Conservation (phyloP, 75 land plant genomes). For the Larix kaempferi region DNA sequence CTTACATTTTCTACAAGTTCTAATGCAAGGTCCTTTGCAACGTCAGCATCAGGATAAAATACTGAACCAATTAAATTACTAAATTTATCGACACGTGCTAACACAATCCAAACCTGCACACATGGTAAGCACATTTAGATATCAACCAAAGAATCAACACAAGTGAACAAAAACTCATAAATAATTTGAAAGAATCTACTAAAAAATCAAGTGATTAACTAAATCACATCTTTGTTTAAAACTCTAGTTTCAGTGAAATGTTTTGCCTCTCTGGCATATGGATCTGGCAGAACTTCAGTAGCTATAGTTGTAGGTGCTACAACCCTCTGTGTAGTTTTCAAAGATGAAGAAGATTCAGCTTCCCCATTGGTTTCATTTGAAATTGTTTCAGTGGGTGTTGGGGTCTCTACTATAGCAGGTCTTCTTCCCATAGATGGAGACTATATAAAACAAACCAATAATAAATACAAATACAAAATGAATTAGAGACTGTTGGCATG, state of each 20-base stretch:
- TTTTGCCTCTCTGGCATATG: too few relatives aligned
- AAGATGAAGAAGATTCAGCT: too few relatives aligned
- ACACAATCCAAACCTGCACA: too few relatives aligned
- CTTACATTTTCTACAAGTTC: too few relatives aligned
- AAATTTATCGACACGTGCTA: too few relatives aligned
- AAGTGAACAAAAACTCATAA: background rate
- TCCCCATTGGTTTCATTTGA: too few relatives aligned
- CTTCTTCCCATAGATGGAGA: conserved; percentile 98
- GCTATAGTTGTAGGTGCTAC: conserved; percentile 53
- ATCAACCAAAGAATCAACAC: too few relatives aligned
- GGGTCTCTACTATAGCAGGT: conserved; percentile 22
- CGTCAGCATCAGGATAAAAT: conserved; percentile 79
- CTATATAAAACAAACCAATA: conserved; percentile 33
- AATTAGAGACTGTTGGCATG: background rate
- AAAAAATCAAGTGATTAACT: background rate
- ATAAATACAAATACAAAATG: background rate
- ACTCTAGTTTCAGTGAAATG: too few relatives aligned
- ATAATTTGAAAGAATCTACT: background rate
- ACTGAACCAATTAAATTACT: conserved; percentile 96
- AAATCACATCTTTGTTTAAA: too few relatives aligned
- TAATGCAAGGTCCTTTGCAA: too few relatives aligned
- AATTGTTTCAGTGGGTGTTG: conserved; percentile 29
- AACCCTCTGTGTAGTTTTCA: conserved; percentile 89
- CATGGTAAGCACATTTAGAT: too few relatives aligned
- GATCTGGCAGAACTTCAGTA: too few relatives aligned